These are phyloP conservation scores for Helminthosporium solani DNA, from an alignment of 2,329 filamentous ascomycete genomes.

Conservation along the genomic window DNA sequence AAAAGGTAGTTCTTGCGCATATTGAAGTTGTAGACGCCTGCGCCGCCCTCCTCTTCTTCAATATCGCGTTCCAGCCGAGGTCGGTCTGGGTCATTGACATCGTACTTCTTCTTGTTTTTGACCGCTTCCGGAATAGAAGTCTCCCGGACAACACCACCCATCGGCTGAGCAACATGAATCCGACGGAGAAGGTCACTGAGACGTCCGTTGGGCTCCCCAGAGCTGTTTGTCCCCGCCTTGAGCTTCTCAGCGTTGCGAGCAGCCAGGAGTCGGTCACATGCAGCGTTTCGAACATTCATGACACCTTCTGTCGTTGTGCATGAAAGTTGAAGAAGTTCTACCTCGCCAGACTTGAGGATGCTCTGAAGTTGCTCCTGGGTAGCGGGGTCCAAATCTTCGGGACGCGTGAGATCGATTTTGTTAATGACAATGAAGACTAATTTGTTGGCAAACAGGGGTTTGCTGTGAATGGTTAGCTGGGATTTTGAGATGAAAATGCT, in stretches of 20 bases:
- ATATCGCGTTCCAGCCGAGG: conserved; percentile 79
- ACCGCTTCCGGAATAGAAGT: conserved; percentile 85
- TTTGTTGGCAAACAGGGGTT: conserved; percentile 96
- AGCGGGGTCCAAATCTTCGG: conserved; percentile 81
- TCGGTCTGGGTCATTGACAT: conserved; percentile 84
- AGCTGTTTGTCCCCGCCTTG: conserved; percentile 79
- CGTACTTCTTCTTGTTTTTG: conserved; percentile 81
- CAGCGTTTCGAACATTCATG: conserved; percentile 91
- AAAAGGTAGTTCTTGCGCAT: conserved; percentile 84
- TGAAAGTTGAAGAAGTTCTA: conserved; percentile 89
- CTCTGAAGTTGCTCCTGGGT: conserved; percentile 75
- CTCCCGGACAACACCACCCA: conserved; percentile 76
- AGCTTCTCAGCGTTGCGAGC: conserved; percentile 94
- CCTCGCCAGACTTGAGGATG: conserved; percentile 81
- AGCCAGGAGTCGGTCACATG: conserved; percentile 88
- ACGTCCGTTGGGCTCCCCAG: conserved; percentile 73
- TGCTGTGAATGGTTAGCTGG: conserved; percentile 41
- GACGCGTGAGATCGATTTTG: conserved; percentile 91
- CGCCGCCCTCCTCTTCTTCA: conserved; percentile 88
- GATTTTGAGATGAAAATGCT: neutral
- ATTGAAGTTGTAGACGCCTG: conserved; percentile 94
- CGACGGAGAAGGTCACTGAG: conserved; percentile 87
- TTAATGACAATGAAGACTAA: conserved; percentile 95
- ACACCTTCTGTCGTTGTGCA: conserved; percentile 95
- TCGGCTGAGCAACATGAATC: conserved; percentile 95